These are phyloP conservation scores for Candida alai DNA, from an alignment of 805 yeast species.

Conservation along the genomic window DNA sequence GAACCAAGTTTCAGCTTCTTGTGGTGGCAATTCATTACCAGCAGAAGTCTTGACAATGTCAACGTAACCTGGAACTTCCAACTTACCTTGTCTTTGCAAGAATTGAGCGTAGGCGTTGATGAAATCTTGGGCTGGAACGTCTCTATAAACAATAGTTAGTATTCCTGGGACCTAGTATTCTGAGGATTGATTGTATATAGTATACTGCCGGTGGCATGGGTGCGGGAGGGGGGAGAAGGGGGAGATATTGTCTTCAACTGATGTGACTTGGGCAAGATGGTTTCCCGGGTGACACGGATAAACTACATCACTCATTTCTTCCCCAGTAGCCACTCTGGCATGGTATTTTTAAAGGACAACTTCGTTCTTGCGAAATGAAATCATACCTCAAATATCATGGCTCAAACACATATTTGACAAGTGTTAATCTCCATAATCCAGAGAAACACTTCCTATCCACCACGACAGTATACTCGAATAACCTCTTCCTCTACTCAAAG, in stretches of 20 bases:
- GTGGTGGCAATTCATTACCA: constrained; percentile 99
- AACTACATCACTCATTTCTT: no score
- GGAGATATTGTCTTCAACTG: no score
- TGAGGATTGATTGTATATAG: no score
- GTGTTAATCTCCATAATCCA: no score
- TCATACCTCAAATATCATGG: constrained; percentile 4
- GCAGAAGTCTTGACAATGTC: constrained; percentile 99
- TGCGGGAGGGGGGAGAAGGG: no score
- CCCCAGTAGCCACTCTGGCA: no score
- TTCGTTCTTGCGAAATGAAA: no score
- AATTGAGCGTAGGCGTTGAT: constrained; percentile 99
- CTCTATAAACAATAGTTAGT: constrained; percentile 51
- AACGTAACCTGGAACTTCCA: constrained; percentile 99
- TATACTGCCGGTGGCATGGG: no score
- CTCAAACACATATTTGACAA: no score
- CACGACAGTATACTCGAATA: constrained; percentile 19
- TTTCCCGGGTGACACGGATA: no score
- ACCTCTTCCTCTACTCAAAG: constrained; percentile 2
- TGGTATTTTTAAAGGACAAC: no score
- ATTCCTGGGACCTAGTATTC: constrained; percentile 16
- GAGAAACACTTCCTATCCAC: constrained; percentile 22
- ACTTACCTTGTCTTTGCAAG: constrained; percentile 99
- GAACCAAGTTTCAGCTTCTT: constrained; percentile 99
- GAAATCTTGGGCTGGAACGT: constrained; percentile 99
- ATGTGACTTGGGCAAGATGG: no score